Base-by-base conservation (phyloP, 2,329 filamentous ascomycete genomes). In the Aspergillus sergii region DNA sequence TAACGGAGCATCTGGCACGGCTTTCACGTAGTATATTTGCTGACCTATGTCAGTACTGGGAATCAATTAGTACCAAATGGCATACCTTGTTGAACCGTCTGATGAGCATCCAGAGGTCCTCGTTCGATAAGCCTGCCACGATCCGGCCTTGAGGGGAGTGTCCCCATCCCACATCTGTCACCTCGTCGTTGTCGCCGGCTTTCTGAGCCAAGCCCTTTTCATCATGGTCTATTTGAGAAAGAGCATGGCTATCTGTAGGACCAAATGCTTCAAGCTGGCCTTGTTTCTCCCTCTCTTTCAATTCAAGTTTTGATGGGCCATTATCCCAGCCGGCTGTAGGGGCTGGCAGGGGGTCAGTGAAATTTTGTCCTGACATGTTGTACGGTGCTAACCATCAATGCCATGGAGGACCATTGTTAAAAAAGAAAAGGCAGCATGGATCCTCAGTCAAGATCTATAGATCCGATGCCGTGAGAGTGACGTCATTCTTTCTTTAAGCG, bases 11-110 rank as follows among this genome's bases (percentile, higher is more conserved):
- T 84, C 76, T 0, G 84, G 79, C 10, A 89, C 86, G 32, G 90
- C 87, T 74, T 91, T 92, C 69, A 95, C 90, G 78, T 88, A 84
- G 73, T 88, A 88, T 75, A 88, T 85, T 86, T 88, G 86, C 86
- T 85, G 57, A 30, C 45, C 50, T 16, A 43, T 5, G 58, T 78
- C 65, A 81, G 72, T 30, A 32, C 28, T 57, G 36, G 39, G 32
- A 39, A 46, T 21, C 26, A 26, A 43, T 19, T 23, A 23, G 48
- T 21, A 53, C 21, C 50, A 5, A 16, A 3, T 5, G 26, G 19
- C 67, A 23, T 71, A 86, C 87, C 82, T 92, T 92, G 74, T 94
- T 89, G 75, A 94, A 93, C 1, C 91, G 83, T 28, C 91, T 82
- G 34, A 92, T 80, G 21, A 93, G 79, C 56, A 91, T 80, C 89